Base-by-base conservation (phyloP, 2,329 filamentous ascomycete genomes). In the Phialophora expanda region DNA sequence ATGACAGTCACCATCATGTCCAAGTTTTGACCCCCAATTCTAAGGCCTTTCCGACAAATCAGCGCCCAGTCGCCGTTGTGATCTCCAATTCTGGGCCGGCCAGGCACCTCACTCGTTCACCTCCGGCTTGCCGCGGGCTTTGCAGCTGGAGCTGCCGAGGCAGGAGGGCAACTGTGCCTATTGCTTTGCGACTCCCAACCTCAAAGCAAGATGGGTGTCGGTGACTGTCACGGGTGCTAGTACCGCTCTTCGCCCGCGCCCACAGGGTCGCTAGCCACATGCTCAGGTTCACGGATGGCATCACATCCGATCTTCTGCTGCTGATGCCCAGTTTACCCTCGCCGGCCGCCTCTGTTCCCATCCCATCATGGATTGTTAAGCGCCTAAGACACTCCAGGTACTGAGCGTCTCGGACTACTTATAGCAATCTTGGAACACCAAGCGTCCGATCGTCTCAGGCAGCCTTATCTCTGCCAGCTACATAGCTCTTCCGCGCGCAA, bases 31-130 rank as follows among this genome's bases (percentile, higher is more conserved):
- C 56, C 56, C 56, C 56, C 38, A 59, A 34, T 24, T 48, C 22
- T 50, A 44, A n/a, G 38, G 41, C 24, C 56, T 3, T 12, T 32
- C 56, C 56, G 56, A 48, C 56, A 59, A 59, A 59, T 59, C 56
- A 59, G 56, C 41, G 56, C 56, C 56, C 46, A 44, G 34, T 32
- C 28, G 34, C 44, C 17, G 38, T 44, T n/a, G 5, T 41, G 38
- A 41, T 41, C 12, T 17, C 41, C 56, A 44, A 22, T 2, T 59
- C 30, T 50, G 56, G 41, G 56, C 56, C n/a, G 34, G 24, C 44
- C 41, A 50, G 41, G 56, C 56, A 32, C 41, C 22, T 22, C 22
- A 34, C 41, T 59, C 41, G 6, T 9, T 20, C 17, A 24, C 8
- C 48, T 26, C 48, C 22, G 24, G 48, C 48, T 22, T 22, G 48